phyloP scores from a whole-genome alignment of 306 rosid species.

The Mimosa pudica region DNA sequence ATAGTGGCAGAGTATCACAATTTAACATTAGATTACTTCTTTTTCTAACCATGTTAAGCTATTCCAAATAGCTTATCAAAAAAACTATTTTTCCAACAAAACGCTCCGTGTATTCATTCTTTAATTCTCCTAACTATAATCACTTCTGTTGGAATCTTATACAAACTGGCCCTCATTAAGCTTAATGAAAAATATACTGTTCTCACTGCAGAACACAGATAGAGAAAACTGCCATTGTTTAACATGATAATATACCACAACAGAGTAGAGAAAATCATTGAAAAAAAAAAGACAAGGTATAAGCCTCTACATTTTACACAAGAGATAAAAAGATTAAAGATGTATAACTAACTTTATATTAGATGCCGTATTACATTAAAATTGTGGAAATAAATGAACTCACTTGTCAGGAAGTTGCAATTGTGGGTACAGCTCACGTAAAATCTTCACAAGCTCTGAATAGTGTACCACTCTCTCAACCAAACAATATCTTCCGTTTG shows the following conservation, averaged over 20 bases:
- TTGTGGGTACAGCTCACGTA: conserved; percentile 51
- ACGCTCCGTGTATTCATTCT: background rate
- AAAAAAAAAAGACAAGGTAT: background rate
- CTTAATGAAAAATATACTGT: background rate
- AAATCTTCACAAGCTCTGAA: conserved; percentile 50
- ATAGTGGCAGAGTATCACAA: no score
- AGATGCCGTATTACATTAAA: background rate
- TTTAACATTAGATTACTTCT: no score
- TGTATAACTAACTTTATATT: background rate
- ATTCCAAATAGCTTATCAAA: no score
- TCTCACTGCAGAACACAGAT: background rate
- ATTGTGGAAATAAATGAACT: conserved; percentile 20
- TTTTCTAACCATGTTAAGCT: no score
- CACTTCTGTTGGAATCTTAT: background rate
- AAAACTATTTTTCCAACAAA: background rate
- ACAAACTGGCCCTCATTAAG: background rate
- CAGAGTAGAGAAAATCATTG: background rate
- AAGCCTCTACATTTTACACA: background rate
- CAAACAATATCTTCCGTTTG: conserved; percentile 73
- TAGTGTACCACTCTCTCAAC: conserved; percentile 59
- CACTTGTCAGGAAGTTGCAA: conserved; percentile 65
- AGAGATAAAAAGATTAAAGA: background rate
- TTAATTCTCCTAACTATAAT: background rate
- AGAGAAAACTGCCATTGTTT: background rate
- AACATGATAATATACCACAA: background rate